phyloP scores from a whole-genome alignment of 345 rosid species.

The Salix purpurea region DNA sequence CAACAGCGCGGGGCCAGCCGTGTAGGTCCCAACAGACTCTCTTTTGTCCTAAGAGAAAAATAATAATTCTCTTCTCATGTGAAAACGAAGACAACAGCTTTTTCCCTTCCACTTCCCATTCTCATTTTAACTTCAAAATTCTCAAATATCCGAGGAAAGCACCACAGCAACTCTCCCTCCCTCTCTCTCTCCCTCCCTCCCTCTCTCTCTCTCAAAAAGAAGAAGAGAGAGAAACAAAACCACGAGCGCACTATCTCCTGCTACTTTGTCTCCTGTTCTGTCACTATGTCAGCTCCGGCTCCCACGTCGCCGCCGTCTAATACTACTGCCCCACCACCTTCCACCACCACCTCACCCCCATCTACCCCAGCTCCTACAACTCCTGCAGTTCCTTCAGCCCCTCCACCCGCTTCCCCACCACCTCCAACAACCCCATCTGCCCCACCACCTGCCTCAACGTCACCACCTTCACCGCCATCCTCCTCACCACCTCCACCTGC shows the following conservation, averaged over 20 bases:
- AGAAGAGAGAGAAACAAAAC: background rate
- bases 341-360: slow-evolving; percentile 38
- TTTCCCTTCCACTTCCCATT: too few relatives aligned
- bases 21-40: slow-evolving; percentile 38
- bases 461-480: slow-evolving; percentile 29
- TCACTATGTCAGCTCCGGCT: slow-evolving; percentile 45
- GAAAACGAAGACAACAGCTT: too few relatives aligned
- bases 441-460: slow-evolving; percentile 31
- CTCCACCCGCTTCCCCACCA: slow-evolving; percentile 40
- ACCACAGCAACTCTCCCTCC: too few relatives aligned
- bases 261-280: background rate
- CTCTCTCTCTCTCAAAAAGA: background rate
- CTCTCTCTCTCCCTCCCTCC: background rate
- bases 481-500: slow-evolving; percentile 16
- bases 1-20: slow-evolving; percentile 49
- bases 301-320: slow-evolving; percentile 33
- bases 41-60: slow-evolving; percentile 1
- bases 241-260: background rate
- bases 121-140: too few relatives aligned
- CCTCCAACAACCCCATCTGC: slow-evolving; percentile 39
- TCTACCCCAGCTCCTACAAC: slow-evolving; percentile 21
- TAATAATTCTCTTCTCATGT: too few relatives aligned
- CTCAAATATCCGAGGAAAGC: too few relatives aligned
- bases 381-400: slow-evolving; percentile 9
- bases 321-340: slow-evolving; percentile 30